These are phyloP conservation scores for Suillus clintonianus DNA, from an alignment of 768 basidiomycete species.

Conservation along the genomic window DNA sequence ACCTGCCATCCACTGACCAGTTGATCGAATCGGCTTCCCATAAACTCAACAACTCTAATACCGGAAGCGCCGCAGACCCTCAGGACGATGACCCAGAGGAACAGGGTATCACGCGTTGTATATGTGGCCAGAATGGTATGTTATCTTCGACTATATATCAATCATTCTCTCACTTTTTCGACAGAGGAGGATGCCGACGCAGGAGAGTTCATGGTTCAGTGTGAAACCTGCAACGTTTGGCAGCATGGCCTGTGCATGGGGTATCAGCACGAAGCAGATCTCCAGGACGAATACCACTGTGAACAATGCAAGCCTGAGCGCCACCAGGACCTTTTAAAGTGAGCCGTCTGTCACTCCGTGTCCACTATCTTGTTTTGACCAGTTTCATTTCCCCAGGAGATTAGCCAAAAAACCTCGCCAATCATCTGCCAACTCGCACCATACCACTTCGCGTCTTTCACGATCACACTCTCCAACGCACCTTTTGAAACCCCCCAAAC, in stretches of 20 bases:
- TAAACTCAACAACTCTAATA: slow-evolving; percentile 28
- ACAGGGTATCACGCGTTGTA: slow-evolving; percentile 72
- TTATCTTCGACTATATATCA: slow-evolving; percentile 14
- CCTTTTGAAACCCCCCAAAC: slow-evolving; percentile 72
- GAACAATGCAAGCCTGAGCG: slow-evolving; percentile 89
- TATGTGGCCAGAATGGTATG: slow-evolving; percentile 82
- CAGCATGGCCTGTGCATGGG: slow-evolving; percentile 98
- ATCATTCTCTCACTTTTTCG: slow-evolving; percentile 28
- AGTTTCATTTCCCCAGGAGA: slow-evolving; percentile 45
- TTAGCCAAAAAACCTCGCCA: slow-evolving; percentile 63
- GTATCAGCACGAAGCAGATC: slow-evolving; percentile 73
- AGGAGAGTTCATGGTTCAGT: slow-evolving; percentile 97
- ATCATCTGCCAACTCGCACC: slow-evolving; percentile 63
- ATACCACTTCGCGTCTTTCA: slow-evolving; percentile 61
- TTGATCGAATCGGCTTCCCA: slow-evolving; percentile 27
- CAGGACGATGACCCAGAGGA: slow-evolving; percentile 52
- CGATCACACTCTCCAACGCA: slow-evolving; percentile 72
- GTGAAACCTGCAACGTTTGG: slow-evolving; percentile 97
- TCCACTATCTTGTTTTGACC: slow-evolving; percentile 17
- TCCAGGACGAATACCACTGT: slow-evolving; percentile 88
- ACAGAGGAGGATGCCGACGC: slow-evolving; percentile 78
- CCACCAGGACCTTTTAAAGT: slow-evolving; percentile 83
- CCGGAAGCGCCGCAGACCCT: slow-evolving; percentile 36
- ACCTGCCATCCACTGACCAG: slow-evolving; percentile 28
- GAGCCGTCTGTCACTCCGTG: slow-evolving; percentile 32